Evolutionary conservation across 495 filamentous ascomycete species (phyloP).

Genomic region (Daldinia grandis): DNA sequence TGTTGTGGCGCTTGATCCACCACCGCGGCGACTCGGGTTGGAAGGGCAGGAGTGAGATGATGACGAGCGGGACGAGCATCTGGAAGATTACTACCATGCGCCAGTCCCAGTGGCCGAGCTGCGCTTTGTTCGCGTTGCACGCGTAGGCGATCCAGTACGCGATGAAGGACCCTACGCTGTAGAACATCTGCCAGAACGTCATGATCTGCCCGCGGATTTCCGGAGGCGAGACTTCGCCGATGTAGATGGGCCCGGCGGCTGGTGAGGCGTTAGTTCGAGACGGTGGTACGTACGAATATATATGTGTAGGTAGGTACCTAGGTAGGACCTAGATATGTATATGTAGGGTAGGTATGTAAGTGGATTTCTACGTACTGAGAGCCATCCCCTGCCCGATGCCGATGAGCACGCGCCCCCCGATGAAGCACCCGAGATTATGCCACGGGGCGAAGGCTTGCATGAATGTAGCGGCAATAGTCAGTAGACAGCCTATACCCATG

Average conservation of each 20-base stretch:
- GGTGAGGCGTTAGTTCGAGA: constrained; percentile 11
- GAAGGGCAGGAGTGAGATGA: constrained; percentile 61
- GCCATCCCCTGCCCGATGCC: constrained; percentile 72
- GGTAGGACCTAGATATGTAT: too few relatives aligned
- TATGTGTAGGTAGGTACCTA: too few relatives aligned
- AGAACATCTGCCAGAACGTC: constrained; percentile 76
- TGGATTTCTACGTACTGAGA: constrained; percentile 56
- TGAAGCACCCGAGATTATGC: constrained; percentile 65
- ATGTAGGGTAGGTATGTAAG: too few relatives aligned
- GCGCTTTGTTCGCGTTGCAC: constrained; percentile 58
- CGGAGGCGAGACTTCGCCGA: constrained; percentile 66
- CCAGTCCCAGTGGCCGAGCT: constrained; percentile 69
- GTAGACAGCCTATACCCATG: constrained; percentile 64
- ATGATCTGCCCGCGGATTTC: constrained; percentile 70
- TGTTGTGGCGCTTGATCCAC: constrained; percentile 63
- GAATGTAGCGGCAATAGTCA: constrained; percentile 69
- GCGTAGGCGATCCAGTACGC: constrained; percentile 68
- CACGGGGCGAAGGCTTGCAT: constrained; percentile 67
- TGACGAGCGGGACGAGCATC: constrained; percentile 62
- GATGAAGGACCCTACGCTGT: constrained; percentile 69
- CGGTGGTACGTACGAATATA: neutral
- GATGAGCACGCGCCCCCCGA: constrained; percentile 68
- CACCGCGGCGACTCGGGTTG: constrained; percentile 68
- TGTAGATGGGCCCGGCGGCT: constrained; percentile 66
- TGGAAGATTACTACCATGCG: constrained; percentile 71